Evolutionary conservation across 2,329 filamentous ascomycete species (phyloP), one percentile per base, ranked within the genome.

Genomic region (Apiospora pterosperma): DNA sequence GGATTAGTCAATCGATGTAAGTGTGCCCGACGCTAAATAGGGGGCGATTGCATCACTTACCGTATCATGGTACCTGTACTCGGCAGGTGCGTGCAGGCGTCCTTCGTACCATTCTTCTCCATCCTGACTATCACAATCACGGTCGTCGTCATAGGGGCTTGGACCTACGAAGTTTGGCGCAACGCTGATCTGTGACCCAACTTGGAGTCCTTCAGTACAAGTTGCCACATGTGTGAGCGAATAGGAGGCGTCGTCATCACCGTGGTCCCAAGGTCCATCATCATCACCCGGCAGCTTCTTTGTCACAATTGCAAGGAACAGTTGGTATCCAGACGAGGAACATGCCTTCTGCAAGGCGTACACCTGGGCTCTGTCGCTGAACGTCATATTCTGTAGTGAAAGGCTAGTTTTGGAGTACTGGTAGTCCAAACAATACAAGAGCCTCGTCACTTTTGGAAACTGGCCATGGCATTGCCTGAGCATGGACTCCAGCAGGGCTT

Each of bases 341-440:
- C 70, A 66, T 11, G 63, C 34, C 11, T 67, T 61, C 16, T 67
- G 36, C 19, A 74, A 61, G 31, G 52, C 52, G 0, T 70, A 63
- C 11, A 67, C 69, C 7, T 69, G 63, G 3, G 63, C 61, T 16
- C 48, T 62, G 19, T 75, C 73, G 11, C 65, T 64, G 3, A 71
- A 71, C 55, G 73, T 75, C 55, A 74, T 55, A 14, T 69, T 68
- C 7, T 25, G 61, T 14, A 73, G 52, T 8, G 68, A 68, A 14
- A 73, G 62, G 58, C 67, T 69, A 8, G 66, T 61, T 25, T 65
- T 4, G 0, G 71, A 69, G 58, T 75, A 75, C 58, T 70, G 61
- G 59, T 73, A n/a, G 71, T 1, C 69, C 67, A 4, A 74, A 67
- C 16, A 28, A 38, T 69, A 72, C 11, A 70, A 31, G 21, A 73